phyloP scores from a whole-genome alignment of 78 protist genomes.

The Anaeramoeba flamelloides region DNA sequence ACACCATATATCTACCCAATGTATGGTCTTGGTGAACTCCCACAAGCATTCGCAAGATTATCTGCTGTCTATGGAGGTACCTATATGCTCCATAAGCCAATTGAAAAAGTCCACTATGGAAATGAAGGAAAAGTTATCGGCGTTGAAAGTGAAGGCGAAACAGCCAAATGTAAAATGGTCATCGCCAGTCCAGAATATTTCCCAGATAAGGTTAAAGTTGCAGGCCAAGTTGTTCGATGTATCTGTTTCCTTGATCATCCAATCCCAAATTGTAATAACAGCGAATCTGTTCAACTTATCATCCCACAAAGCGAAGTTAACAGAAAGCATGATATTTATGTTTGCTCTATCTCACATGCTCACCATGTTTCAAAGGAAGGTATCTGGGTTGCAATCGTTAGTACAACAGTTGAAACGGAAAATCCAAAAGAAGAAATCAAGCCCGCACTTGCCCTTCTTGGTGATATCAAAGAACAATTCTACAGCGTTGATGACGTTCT shows the following conservation, averaged over 20 bases:
- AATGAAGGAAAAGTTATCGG: slow-evolving; percentile 66
- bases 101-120: slow-evolving; percentile 50
- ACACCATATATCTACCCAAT: slow-evolving; percentile 94
- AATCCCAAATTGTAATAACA: too few relatives aligned
- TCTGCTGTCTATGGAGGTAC: slow-evolving; percentile 95
- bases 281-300: slow-evolving; percentile 65
- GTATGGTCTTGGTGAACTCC: slow-evolving; percentile 95
- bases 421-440: slow-evolving; percentile 72
- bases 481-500: slow-evolving; percentile 1
- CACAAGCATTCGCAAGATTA: slow-evolving; percentile 73
- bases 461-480: slow-evolving; percentile 43
- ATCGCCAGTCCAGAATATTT: slow-evolving; percentile 88
- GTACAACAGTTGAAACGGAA: slow-evolving; percentile 52
- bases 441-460: slow-evolving; percentile 67
- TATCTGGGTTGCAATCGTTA: slow-evolving; percentile 71
- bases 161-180: slow-evolving; percentile 37
- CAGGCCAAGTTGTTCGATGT: slow-evolving; percentile 66
- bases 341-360: slow-evolving; percentile 44
- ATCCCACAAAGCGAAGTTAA: slow-evolving; percentile 68
- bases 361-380: slow-evolving; percentile 77
- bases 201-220: slow-evolving; percentile 76
- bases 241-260: slow-evolving; percentile 77
- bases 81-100: slow-evolving; percentile 83
- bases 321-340: slow-evolving; percentile 82
- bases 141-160: slow-evolving; percentile 60